Evolutionary conservation across 1,284 basidiomycete genomes (phyloP).

Genomic region (Tausonia pullulans): DNA sequence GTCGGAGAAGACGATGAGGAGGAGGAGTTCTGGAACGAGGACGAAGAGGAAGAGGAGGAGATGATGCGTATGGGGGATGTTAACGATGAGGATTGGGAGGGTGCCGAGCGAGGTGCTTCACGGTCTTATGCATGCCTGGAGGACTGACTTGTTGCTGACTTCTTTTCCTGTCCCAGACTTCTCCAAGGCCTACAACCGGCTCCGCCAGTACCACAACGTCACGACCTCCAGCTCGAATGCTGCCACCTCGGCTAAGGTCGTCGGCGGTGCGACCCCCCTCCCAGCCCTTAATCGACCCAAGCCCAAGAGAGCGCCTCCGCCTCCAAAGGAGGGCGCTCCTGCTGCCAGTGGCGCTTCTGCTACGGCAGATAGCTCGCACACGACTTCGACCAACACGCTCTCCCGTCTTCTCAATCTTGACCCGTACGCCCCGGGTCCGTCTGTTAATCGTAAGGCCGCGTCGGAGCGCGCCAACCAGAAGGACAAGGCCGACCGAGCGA

Average conservation of each 20-base stretch:
- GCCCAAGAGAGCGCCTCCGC: slow-evolving; percentile 22
- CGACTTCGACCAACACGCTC: slow-evolving; percentile 29
- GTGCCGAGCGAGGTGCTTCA: slow-evolving; percentile 45
- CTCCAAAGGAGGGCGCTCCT: neutral
- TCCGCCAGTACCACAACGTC: slow-evolving; percentile 49
- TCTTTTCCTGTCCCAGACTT: slow-evolving; percentile 51
- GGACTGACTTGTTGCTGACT: slow-evolving; percentile 16
- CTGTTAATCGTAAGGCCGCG: slow-evolving; percentile 68
- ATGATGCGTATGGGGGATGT: slow-evolving; percentile 35
- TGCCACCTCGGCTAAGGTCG: slow-evolving; percentile 54
- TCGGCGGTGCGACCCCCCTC: slow-evolving; percentile 40
- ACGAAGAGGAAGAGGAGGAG: slow-evolving; percentile 35
- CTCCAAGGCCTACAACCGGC: slow-evolving; percentile 89
- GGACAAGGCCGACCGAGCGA: slow-evolving; percentile 88
- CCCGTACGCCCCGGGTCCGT: slow-evolving; percentile 42
- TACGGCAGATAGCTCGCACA: slow-evolving; percentile 6
- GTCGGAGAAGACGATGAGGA: slow-evolving; percentile 20
- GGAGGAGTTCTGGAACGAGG: slow-evolving; percentile 23
- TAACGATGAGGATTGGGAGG: slow-evolving; percentile 87
- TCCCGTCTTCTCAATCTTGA: slow-evolving; percentile 51
- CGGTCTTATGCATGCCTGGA: neutral
- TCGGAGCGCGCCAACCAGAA: slow-evolving; percentile 73
- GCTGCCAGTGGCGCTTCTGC: neutral
- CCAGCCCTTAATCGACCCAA: slow-evolving; percentile 60
- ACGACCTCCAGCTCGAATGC: slow-evolving; percentile 10